Conservation (phyloP, 208 protist species). For the Wallacemonas rigidus region DNA sequence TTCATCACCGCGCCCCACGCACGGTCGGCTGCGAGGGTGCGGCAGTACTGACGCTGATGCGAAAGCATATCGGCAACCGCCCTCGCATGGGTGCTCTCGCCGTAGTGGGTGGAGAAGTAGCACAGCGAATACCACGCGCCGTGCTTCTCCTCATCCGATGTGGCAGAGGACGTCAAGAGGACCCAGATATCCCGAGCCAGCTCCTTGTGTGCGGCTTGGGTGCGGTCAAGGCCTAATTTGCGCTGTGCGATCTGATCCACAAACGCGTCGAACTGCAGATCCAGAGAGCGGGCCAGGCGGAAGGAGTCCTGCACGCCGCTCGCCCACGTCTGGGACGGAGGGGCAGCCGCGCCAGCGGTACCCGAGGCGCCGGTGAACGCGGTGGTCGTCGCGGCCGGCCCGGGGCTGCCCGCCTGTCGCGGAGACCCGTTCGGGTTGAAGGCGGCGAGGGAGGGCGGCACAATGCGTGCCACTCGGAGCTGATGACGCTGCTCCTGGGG, state of each 20-base stretch:
- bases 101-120: constrained; percentile 69
- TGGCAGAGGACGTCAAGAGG: constrained; percentile 40
- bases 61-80: constrained; percentile 34
- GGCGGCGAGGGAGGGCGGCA: constrained; percentile 36
- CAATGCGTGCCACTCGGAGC: constrained; percentile 62
- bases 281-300: constrained; percentile 46
- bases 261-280: constrained; percentile 53
- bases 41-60: constrained; percentile 21
- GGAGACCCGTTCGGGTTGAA: constrained; percentile 19
- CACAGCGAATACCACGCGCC: constrained; percentile 70
- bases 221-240: constrained; percentile 68
- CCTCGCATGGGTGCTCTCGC: constrained; percentile 22
- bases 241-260: constrained; percentile 48
- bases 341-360: constrained; percentile 7
- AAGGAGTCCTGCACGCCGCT: constrained; percentile 65
- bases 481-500: constrained; percentile 76
- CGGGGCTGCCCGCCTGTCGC: constrained; percentile 13
- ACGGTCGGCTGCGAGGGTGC: constrained; percentile 21
- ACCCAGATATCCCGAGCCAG: constrained; percentile 59
- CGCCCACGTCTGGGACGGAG: constrained; percentile 40
- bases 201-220: constrained; percentile 28
- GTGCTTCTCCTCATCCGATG: constrained; percentile 47
- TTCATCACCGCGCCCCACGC: constrained; percentile 27
- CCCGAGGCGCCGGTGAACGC: background rate
- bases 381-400: background rate